Conservation (phyloP, 768 basidiomycete genomes). For the Russula dissimulans region DNA sequence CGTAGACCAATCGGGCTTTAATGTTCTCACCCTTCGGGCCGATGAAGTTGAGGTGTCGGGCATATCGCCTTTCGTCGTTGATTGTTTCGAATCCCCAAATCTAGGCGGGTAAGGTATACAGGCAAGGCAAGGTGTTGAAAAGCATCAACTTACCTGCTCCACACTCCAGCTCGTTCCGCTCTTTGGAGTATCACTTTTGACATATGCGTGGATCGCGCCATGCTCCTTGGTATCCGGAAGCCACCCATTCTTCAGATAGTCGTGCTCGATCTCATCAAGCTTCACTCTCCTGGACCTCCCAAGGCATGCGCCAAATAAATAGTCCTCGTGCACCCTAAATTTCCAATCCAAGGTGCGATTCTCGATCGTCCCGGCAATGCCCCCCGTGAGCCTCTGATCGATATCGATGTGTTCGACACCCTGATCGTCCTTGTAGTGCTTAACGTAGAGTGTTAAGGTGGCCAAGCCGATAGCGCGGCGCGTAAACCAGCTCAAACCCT, state of each 20-base stretch:
- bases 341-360: constrained; percentile 48
- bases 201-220: constrained; percentile 29
- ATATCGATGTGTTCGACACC: constrained; percentile 58
- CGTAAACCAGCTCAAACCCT: constrained; percentile 66
- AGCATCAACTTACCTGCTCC: constrained; percentile 40
- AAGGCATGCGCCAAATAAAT: constrained; percentile 51
- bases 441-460: constrained; percentile 50
- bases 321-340: constrained; percentile 44
- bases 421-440: constrained; percentile 49
- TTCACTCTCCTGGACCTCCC: constrained; percentile 29
- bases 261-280: constrained; percentile 26
- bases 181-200: constrained; percentile 55
- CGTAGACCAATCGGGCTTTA: constrained; percentile 22
- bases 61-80: constrained; percentile 14
- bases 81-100: constrained; percentile 21
- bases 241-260: constrained; percentile 36
- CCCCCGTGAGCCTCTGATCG: constrained; percentile 54
- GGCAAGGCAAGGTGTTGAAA: not conserved
- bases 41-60: constrained; percentile 17
- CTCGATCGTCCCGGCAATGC: constrained; percentile 50
- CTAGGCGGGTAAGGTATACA: constrained; percentile 2
- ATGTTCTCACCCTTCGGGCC: constrained; percentile 15
- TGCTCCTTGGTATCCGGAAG: constrained; percentile 31
- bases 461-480: constrained; percentile 50
- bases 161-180: constrained; percentile 53